Conservation (phyloP, 2,329 filamentous ascomycete species). For the Neurospora sp. region DNA sequence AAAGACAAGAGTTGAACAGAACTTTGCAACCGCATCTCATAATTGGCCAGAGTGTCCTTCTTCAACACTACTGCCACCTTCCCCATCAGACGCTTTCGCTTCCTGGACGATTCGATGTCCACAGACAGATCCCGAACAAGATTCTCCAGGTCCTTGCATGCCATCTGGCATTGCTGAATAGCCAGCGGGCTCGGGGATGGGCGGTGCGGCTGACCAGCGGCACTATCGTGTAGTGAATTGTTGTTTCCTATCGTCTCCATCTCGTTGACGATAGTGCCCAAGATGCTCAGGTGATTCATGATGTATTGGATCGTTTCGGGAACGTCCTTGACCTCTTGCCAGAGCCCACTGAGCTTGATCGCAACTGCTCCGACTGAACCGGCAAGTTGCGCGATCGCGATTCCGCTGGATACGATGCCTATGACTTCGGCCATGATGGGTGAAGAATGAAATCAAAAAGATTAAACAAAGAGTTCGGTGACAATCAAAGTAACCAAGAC, state of each 20-base stretch:
- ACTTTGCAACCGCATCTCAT: background rate
- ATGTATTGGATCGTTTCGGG: background rate
- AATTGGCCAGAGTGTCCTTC: background rate
- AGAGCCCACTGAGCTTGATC: background rate
- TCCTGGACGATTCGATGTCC: background rate
- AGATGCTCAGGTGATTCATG: background rate
- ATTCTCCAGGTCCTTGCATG: background rate
- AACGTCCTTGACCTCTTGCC: background rate
- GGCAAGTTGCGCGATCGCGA: background rate
- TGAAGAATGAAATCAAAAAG: background rate
- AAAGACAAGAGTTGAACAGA: background rate
- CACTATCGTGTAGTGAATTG: background rate
- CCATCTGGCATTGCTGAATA: background rate
- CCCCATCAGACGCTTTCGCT: background rate
- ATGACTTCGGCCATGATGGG: background rate
- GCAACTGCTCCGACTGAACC: background rate
- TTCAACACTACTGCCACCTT: background rate
- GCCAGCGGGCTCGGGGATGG: background rate
- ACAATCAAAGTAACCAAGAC: background rate
- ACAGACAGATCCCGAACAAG: background rate
- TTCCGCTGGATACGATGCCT: background rate
- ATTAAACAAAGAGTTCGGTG: too few relatives aligned
- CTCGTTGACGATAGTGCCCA: background rate
- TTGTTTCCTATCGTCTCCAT: background rate
- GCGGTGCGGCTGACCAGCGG: background rate